These are phyloP conservation scores for Eleusine indica DNA, from an alignment of 176 grass and related monocot genomes.

Conservation along the genomic window DNA sequence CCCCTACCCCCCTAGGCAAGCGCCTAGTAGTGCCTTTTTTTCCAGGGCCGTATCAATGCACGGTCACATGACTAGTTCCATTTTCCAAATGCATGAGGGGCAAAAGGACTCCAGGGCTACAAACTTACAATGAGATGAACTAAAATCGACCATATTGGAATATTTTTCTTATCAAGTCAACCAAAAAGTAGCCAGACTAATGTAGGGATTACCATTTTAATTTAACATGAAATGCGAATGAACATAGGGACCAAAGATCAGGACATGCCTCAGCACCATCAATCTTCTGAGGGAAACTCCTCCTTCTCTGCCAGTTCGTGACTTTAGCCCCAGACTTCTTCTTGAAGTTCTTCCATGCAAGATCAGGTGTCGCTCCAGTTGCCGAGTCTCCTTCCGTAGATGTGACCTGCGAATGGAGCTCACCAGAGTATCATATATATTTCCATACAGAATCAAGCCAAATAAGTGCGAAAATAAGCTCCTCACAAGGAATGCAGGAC, in stretches of 20 bases:
- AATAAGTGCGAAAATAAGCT: not conserved
- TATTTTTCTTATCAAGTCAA: not conserved
- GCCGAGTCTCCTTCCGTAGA: conserved; percentile 59
- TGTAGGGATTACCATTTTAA: not conserved
- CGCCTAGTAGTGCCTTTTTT: no score
- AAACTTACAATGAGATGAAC: not conserved
- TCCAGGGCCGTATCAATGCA: no score
- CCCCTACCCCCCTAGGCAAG: no score
- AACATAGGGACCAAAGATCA: not conserved
- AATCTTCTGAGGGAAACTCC: conserved; percentile 76
- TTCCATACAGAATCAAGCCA: not conserved
- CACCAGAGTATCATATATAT: conserved; percentile 2
- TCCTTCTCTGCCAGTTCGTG: conserved; percentile 58
- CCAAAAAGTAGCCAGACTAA: not conserved
- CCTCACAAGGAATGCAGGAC: conserved; percentile 73
- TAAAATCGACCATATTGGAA: not conserved
- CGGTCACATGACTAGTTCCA: no score
- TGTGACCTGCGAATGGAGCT: conserved; percentile 58
- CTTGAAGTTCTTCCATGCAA: conserved; percentile 83
- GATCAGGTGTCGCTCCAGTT: conserved; percentile 67
- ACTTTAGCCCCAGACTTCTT: conserved; percentile 63
- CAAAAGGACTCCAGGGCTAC: not conserved
- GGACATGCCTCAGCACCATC: conserved; percentile 81
- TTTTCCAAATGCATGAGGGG: not conserved
- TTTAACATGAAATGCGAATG: not conserved